phyloP scores from a whole-genome alignment of 345 rosid genomes.

The Cochlearia excelsa region DNA sequence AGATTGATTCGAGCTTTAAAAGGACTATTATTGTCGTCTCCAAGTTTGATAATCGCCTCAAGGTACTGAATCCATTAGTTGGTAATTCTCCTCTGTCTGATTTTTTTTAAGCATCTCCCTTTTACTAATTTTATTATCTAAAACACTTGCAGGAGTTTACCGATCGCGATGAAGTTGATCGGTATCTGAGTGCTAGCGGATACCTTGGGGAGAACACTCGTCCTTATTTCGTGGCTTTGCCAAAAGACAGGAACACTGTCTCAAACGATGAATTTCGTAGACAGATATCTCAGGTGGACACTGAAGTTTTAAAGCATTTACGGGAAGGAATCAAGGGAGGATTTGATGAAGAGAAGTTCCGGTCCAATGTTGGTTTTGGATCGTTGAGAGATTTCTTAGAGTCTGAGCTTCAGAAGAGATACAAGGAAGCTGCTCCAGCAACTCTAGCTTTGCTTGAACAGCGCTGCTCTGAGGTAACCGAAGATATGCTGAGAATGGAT shows the following conservation, averaged over 20 bases:
- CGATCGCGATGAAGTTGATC: constrained; percentile 85
- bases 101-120: too few relatives aligned
- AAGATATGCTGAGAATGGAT: constrained; percentile 65
- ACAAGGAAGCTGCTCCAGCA: constrained; percentile 91
- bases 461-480: constrained; percentile 67
- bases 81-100: background rate
- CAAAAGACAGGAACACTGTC: constrained; percentile 71
- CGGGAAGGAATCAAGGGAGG: constrained; percentile 87
- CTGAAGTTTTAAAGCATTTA: constrained; percentile 61
- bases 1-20: constrained; percentile 82
- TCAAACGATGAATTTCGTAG: constrained; percentile 88
- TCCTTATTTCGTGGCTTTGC: constrained; percentile 85
- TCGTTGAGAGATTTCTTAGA: constrained; percentile 82
- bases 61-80: constrained; percentile 44
- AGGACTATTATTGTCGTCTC: constrained; percentile 90
- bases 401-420: constrained; percentile 89
- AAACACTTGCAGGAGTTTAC: constrained; percentile 59
- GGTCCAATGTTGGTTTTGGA: constrained; percentile 64
- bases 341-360: constrained; percentile 87
- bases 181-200: constrained; percentile 90
- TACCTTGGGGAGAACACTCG: constrained; percentile 88
- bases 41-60: constrained; percentile 93
- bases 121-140: constrained; percentile 12
- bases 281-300: constrained; percentile 82
- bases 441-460: constrained; percentile 96